Base-by-base conservation (phyloP, 768 basidiomycete genomes). In the Suillus subaureus region DNA sequence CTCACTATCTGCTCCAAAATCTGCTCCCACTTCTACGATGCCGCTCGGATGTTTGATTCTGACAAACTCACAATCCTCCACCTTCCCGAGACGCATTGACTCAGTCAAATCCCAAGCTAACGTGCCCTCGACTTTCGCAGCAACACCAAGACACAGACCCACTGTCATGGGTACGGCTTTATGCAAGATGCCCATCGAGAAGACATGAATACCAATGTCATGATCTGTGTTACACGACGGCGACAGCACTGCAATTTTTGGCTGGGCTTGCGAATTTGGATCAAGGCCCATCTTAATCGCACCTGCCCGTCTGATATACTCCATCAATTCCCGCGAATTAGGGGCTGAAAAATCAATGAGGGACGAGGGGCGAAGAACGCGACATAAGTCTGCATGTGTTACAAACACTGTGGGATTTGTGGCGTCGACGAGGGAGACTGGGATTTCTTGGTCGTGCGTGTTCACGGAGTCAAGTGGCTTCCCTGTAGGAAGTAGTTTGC, bases 331-430 rank as follows among this genome's bases (percentile, higher is more conserved):
- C 31, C 64, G 67, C 21, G 76, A 70, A 0, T 65, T 39, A 2
- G 55, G 54, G 23, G 66, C 60, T 4, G 64, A 49, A 51, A 58
- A 62, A 54, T 69, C 67, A 23, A 65, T 4, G 31, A 16, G 57
- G 45, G 64, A 61, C 12, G 33, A n/a, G 12, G 37, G 16, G 6
- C 58, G 57, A 52, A 86, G 77, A 42, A 79, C 73, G 7, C 67
- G 54, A 26, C 72, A 67, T 43, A 92, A 78, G 47, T 86, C 83
- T 1, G 74, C 66, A 5, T 80, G 74, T 40, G 75, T 63, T 68
- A 91, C 80, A 75, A 93, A 87, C 18, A 93, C 84, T 7, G 87
- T 89, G 0, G 91, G 91, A 72, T 92, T 92, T 18, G 91, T 89
- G 2, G 90, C 90, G 70, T 92, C 91, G 15, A 92, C 83, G 11